A percentile compares a stretch with the other conserved stretches of the same genome.
Conservation (phyloP, 768 basidiomycete genomes). For the Lentinula sp. region DNA sequence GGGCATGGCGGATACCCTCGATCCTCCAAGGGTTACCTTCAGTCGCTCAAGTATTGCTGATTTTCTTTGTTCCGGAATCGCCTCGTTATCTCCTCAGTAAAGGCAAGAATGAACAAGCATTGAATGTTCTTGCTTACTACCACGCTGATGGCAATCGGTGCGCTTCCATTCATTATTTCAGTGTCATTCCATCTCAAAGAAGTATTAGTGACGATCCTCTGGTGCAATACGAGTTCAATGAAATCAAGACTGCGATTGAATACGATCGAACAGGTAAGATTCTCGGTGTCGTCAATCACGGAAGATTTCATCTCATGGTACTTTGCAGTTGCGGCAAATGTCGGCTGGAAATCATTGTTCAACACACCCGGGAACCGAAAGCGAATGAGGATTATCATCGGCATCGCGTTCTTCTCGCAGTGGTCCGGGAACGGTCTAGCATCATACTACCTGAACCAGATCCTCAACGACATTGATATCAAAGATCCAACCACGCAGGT, state of each 20-base stretch:
- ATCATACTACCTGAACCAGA: slow-evolving; percentile 74
- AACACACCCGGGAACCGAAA: slow-evolving; percentile 63
- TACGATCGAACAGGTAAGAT: slow-evolving; percentile 45
- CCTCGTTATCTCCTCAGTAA: slow-evolving; percentile 80
- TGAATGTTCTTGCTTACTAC: slow-evolving; percentile 71
- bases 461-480: slow-evolving; percentile 65
- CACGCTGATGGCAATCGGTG: slow-evolving; percentile 72
- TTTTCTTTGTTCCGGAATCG: slow-evolving; percentile 74
- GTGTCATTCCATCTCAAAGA: background rate
- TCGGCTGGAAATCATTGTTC: slow-evolving; percentile 69
- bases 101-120: slow-evolving; percentile 64
- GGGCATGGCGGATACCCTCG: slow-evolving; percentile 84
- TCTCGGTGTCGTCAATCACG: no score
- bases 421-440: slow-evolving; percentile 86
- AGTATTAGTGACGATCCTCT: slow-evolving; percentile 49
- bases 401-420: slow-evolving; percentile 78
- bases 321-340: slow-evolving; percentile 37
- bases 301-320: background rate
- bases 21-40: slow-evolving; percentile 67
- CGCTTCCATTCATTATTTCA: slow-evolving; percentile 10
- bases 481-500: slow-evolving; percentile 46
- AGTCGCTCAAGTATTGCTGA: slow-evolving; percentile 53
- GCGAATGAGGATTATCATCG: slow-evolving; percentile 72
- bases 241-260: slow-evolving; percentile 74
- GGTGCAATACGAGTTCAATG: slow-evolving; percentile 68